Evolutionary conservation across 164 flowering plant species (phyloP).

Genomic region (Tinospora cordifolia): DNA sequence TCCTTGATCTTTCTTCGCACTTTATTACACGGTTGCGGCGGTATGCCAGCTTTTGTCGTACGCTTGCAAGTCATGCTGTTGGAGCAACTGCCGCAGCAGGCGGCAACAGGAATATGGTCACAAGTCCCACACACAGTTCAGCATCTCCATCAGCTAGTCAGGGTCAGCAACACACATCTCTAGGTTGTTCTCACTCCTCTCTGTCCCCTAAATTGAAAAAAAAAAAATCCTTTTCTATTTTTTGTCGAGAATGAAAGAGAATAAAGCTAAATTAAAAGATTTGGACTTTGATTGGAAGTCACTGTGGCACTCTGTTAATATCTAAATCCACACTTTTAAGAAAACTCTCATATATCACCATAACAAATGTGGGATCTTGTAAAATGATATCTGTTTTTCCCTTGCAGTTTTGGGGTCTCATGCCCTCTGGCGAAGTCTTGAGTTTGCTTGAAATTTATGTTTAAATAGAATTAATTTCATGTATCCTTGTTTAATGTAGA

Average conservation of each 20-base stretch:
- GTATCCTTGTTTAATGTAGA: background rate
- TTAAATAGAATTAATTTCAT: background rate
- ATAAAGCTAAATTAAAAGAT: background rate
- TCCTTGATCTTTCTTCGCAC: conserved; percentile 96
- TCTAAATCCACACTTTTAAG: background rate
- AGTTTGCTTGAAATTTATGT: background rate
- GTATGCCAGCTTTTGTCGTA: conserved; percentile 98
- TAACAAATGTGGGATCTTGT: conserved; percentile 3
- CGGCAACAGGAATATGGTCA: conserved; percentile 60
- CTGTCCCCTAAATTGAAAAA: background rate
- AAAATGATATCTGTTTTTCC: background rate
- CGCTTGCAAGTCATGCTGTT: conserved; percentile 96
- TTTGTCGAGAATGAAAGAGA: background rate
- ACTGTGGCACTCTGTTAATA: background rate
- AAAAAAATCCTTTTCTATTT: background rate
- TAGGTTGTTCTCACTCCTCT: background rate
- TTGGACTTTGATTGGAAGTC: background rate
- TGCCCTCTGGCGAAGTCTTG: background rate
- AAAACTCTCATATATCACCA: background rate
- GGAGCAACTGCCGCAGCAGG: conserved; percentile 59
- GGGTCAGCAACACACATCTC: conserved; percentile 42
- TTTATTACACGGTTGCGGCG: conserved; percentile 96
- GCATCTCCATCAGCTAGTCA: conserved; percentile 70
- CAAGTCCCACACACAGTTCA: conserved; percentile 85
- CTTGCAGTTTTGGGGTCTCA: background rate